Base-by-base conservation (phyloP, 139 green algal genomes). In the Limnomonas spitsbergensis region DNA sequence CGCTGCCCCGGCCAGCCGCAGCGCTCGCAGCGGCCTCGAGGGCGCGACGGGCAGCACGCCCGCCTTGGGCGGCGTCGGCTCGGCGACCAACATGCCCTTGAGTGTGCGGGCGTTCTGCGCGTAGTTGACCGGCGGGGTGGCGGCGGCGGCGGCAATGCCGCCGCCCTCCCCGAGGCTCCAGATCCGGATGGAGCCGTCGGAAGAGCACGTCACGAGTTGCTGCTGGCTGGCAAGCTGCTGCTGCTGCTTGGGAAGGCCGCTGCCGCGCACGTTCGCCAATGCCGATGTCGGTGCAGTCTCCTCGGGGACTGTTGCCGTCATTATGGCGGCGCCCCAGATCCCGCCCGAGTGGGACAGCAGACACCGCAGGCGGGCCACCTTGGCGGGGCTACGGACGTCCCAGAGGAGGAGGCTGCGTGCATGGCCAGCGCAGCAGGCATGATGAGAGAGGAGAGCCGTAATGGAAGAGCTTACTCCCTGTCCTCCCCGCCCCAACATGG, bases 141-240 rank as follows among this genome's bases (percentile, higher is more conserved):
- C 34, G 29, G 66, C 24, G 66, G 66, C 7, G 36, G 36, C 6
- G 68, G 14, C 9, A 31, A 6, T 39, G 26, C 68, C n/a, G 9
- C 34, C 4, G 40, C 20, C 14, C 34, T 75, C 26, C 7, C 36
- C 31, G 4, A 89, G 66, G 56, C 77, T 73, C 85, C 85, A 89
- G 3, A 89, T 34, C 2, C 82, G 68, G 4, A 91, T 56, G 34
- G 75, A 86, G 40, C 87, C 87, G 35, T 91, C 87, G 1, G 81
- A 35, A 1, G 79, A 83, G 73, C 80, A 87, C 0, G 85, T 91
- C 7, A 81, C 80, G 1, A 80, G 27, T 20, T 70, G 14, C 29
- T 37, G 56, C 29, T 34, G 29, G 7, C 6, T 9, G 7, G 42
- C 42, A 6, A 54, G 7, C 42, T 27, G 7, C 42, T 54, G 42